Base-by-base conservation (phyloP, 176 grass and related monocot genomes). In the Calamus simplicifolius region DNA sequence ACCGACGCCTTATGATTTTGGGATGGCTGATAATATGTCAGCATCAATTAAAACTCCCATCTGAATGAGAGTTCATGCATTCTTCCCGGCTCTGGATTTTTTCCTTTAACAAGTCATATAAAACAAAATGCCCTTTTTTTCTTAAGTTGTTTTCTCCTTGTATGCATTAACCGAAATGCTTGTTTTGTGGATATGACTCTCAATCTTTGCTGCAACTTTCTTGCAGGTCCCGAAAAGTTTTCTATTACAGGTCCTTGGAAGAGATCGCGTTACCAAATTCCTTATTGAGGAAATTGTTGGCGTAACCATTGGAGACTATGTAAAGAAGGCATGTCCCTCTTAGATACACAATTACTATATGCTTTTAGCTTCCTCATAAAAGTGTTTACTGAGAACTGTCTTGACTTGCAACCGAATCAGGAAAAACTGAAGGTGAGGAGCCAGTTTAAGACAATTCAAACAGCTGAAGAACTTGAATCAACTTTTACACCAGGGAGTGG, bases 191-290 rank as follows among this genome's bases (percentile, higher is more conserved):
- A 38, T 8, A 8, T 38, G 31, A 38, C 31, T 38, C 31, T 38
- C 31, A 38, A 38, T 6, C 31, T 2, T 5, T 38, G 31, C 31
- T 38, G 31, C 2, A 63, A 69, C 52, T 16, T 66, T 61, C 31
- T 23, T 69, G 38, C 64, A 90, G 87, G 78, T 90, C 64, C 82
- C 82, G 30, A 90, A 67, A 63, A 90, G 75, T 72, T 82, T 80
- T 48, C 64, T 90, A 21, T 62, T 82, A 56, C 75, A 81, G 52
- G 85, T 90, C 75, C 82, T 90, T 7, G 87, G 87, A 35, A 85
- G 62, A 77, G 80, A 80, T 68, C 79, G 87, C 38, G 82, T 85
- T 64, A 90, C 75, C 15, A 90, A 85, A 50, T 90, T 90, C 56
- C 69, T 85, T 52, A 79, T 90, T 21, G 75, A 82, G 67, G 82